Percentiles rank a stretch among this genome's conserved stretches.
Conservation (phyloP, 305 asterid genomes). For the Fraxinus platypoda region DNA sequence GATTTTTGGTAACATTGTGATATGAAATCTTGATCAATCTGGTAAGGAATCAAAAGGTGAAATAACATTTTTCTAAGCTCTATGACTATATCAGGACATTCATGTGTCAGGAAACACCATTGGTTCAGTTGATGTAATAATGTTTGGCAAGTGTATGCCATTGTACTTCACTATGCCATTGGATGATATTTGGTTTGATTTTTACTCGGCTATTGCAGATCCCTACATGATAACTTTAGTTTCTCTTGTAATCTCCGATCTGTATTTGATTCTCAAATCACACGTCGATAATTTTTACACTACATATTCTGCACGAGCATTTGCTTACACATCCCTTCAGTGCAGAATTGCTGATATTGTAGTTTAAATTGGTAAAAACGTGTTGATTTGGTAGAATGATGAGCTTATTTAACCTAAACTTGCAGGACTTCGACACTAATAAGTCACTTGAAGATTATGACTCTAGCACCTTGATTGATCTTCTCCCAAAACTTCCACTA, state of each 20-base stretch:
- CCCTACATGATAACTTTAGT: neutral
- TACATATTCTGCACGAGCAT: neutral
- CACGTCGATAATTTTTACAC: neutral
- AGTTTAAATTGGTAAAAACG: neutral
- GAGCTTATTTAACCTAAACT: slow-evolving; percentile 14
- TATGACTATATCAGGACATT: neutral
- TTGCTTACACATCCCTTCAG: neutral
- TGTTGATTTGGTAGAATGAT: neutral
- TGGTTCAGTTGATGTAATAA: neutral
- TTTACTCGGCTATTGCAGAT: neutral
- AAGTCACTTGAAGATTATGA: slow-evolving; percentile 40
- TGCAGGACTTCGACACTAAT: slow-evolving; percentile 40
- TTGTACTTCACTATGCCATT: neutral
- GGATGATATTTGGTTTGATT: neutral
- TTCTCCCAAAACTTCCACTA: slow-evolving; percentile 59
- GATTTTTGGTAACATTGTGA: neutral
- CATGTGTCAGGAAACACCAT: neutral
- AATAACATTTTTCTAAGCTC: neutral
- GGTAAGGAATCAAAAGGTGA: neutral
- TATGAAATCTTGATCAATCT: neutral
- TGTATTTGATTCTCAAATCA: neutral
- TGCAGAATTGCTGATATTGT: neutral
- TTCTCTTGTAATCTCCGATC: neutral
- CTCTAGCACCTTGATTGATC: slow-evolving; percentile 41
- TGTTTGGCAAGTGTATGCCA: neutral